Percentiles rank a stretch among this genome's conserved stretches.
Conservation (phyloP, 1,284 basidiomycete species). For the Rhodotorula sp. region DNA sequence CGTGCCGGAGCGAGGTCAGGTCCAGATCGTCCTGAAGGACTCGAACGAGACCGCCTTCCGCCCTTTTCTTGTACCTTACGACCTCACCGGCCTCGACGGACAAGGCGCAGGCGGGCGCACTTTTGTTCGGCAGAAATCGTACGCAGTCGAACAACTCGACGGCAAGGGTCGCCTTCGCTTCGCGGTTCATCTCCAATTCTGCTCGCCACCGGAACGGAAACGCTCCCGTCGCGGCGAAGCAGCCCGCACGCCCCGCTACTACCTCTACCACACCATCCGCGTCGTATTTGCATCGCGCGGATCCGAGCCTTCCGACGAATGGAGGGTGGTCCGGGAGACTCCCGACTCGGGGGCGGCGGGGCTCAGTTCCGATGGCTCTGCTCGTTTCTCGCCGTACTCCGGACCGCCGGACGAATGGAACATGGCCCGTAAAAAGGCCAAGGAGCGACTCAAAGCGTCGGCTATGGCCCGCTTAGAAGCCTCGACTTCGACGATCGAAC, state of each 20-base stretch:
- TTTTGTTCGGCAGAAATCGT: slow-evolving; percentile 47
- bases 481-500: background rate
- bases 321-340: slow-evolving; percentile 39
- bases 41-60: slow-evolving; percentile 52
- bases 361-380: background rate
- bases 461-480: background rate
- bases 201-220: slow-evolving; percentile 41
- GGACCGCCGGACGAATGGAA: slow-evolving; percentile 46
- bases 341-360: slow-evolving; percentile 19
- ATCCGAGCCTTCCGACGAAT: slow-evolving; percentile 39
- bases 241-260: slow-evolving; percentile 22
- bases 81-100: slow-evolving; percentile 50
- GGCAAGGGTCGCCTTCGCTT: slow-evolving; percentile 49
- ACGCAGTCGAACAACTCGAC: slow-evolving; percentile 33
- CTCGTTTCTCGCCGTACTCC: slow-evolving; percentile 7
- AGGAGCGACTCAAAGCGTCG: slow-evolving; percentile 36
- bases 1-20: slow-evolving; percentile 54
- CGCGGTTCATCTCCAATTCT: slow-evolving; percentile 54
- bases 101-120: slow-evolving; percentile 43
- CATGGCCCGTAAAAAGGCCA: slow-evolving; percentile 41
- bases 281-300: slow-evolving; percentile 44
- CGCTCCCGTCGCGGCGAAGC: background rate
- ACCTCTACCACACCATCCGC: slow-evolving; percentile 40
- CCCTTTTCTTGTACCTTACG: slow-evolving; percentile 57
- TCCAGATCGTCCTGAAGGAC: slow-evolving; percentile 57